Percentiles rank a stretch among this genome's conserved stretches.
phyloP scores from a whole-genome alignment of 176 grass and related monocot species.

The Luzula sylvatica region DNA sequence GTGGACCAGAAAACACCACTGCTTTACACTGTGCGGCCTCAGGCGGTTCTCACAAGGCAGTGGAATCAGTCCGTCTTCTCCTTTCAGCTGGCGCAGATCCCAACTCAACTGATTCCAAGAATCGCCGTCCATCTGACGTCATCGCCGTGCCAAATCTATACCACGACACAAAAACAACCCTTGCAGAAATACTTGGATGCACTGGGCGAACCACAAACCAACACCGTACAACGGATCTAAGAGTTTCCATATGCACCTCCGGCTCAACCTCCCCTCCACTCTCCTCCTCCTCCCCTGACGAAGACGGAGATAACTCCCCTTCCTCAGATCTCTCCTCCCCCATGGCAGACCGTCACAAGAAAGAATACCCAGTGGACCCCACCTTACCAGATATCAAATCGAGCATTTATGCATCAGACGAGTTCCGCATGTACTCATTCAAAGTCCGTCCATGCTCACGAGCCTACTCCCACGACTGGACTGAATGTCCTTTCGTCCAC shows the following conservation, averaged over 20 bases:
- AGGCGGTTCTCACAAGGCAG: conserved; percentile 37
- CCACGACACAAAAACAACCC: conserved; percentile 15
- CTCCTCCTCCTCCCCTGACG: conserved; percentile 52
- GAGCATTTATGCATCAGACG: conserved; percentile 63
- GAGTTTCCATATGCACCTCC: conserved; percentile 20
- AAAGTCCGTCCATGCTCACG: conserved; percentile 83
- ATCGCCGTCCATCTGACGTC: conserved; percentile 41
- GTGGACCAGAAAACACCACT: conserved; percentile 29
- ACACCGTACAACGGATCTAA: conserved; percentile 23
- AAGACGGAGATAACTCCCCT: conserved; percentile 32
- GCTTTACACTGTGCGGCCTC: conserved; percentile 79
- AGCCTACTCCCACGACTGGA: conserved; percentile 90
- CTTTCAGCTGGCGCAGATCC: conserved; percentile 61
- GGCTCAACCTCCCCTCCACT: conserved; percentile 40
- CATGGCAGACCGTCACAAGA: conserved; percentile 35
- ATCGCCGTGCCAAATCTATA: conserved; percentile 27
- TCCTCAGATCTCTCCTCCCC: conserved; percentile 39
- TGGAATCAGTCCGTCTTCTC: conserved; percentile 43
- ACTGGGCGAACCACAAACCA: background rate
- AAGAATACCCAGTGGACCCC: conserved; percentile 79
- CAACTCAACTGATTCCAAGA: conserved; percentile 26
- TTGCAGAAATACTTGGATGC: conserved; percentile 40
- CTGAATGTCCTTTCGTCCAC: conserved; percentile 82
- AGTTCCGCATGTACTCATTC: conserved; percentile 87
- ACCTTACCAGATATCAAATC: conserved; percentile 79